A percentile compares a stretch with the other conserved stretches of the same genome.
Evolutionary conservation across 2,329 filamentous ascomycete species (phyloP).

Genomic region (Cordyceps cateniannulata): DNA sequence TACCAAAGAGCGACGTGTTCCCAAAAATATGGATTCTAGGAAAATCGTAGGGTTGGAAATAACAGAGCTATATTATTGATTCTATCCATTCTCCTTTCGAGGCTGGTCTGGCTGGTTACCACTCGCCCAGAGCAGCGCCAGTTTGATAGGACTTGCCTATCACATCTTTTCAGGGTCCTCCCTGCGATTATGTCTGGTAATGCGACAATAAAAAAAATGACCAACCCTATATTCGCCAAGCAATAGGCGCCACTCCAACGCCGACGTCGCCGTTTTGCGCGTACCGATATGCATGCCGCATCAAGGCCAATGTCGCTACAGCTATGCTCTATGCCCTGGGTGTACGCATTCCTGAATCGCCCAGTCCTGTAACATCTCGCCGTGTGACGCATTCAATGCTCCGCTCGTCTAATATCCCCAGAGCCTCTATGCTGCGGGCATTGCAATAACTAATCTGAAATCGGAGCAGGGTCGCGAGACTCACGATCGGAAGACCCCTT

Average conservation of each 20-base stretch:
- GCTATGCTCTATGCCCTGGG: neutral
- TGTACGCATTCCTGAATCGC: neutral
- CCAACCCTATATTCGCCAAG: neutral
- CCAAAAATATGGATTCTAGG: neutral
- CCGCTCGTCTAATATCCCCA: neutral
- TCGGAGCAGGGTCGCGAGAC: neutral
- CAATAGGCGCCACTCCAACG: neutral
- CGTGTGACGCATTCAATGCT: neutral
- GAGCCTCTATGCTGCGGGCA: neutral
- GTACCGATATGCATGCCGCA: neutral
- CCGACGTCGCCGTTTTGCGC: neutral
- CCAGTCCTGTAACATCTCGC: neutral
- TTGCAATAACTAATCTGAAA: neutral
- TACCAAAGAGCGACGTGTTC: neutral
- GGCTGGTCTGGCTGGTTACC: neutral
- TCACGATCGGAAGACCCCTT: neutral
- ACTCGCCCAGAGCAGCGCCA: neutral
- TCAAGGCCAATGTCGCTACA: neutral
- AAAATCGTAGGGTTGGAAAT: neutral
- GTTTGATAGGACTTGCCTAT: neutral
- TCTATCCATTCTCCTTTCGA: neutral
- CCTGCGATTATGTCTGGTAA: neutral
- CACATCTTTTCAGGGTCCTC: neutral
- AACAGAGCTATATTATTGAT: neutral
- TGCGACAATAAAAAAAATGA: neutral